Percentiles rank a stretch among this genome's conserved stretches.
These are phyloP conservation scores for Leishmania mexicana DNA, from an alignment of 208 protist genomes.

Conservation along the genomic window DNA sequence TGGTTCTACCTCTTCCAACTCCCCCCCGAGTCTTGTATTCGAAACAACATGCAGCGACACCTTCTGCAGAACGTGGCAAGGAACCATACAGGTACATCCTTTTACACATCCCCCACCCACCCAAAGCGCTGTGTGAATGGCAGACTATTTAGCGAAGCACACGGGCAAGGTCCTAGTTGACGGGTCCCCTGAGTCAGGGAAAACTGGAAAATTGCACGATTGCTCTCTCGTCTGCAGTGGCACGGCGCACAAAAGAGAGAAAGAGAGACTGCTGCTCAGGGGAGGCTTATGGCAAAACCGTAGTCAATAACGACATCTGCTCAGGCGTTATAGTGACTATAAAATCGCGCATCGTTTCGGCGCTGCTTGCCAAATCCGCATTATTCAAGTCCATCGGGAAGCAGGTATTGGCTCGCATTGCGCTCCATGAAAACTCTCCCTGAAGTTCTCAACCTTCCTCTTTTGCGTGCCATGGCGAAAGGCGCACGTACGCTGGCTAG, in stretches of 20 bases:
- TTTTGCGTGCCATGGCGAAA: not conserved
- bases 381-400: not conserved
- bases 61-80: not conserved
- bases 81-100: not conserved
- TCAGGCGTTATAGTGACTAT: not conserved
- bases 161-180: no score
- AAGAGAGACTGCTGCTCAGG: not conserved
- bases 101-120: not conserved
- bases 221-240: not conserved
- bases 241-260: not conserved
- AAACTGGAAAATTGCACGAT: not conserved
- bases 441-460: not conserved
- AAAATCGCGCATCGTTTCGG: not conserved
- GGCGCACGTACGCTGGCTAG: not conserved
- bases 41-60: not conserved
- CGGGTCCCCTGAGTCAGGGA: not conserved
- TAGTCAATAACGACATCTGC: not conserved
- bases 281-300: not conserved
- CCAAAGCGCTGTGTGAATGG: not conserved
- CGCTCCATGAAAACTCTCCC: not conserved
- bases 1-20: not conserved
- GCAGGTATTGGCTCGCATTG: not conserved
- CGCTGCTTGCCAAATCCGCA: no score
- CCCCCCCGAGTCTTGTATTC: not conserved
- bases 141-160: not conserved